Base-by-base conservation (phyloP, 257 asterid species). In the Nicotiana paniculata region DNA sequence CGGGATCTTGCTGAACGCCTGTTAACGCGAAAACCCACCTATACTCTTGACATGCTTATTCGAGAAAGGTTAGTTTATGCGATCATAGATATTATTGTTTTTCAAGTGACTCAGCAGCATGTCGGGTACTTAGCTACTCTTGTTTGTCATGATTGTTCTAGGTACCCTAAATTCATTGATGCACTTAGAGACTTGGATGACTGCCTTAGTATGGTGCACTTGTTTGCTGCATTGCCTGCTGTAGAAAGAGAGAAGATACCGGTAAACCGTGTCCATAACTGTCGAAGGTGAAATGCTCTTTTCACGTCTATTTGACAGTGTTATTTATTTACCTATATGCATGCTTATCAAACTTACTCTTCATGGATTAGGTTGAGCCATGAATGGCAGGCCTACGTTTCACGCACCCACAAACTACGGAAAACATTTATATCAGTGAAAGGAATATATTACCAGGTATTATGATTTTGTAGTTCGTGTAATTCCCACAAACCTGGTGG, bases 151-250 rank as follows among this genome's bases (percentile, higher is more conserved):
- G 32, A 35, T 87, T 53, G 66, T 21, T 79, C 64, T 85, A 94
- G 99, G 93, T 96, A 93, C 87, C 98, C 98, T 0, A 93, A 85
- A 85, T 94, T 96, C 82, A 68, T 96, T 87, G 99, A 96, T 85
- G 98, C 99, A 0, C 84, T 96, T 81, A 89, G 98, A 68, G 99
- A 96, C 87, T 92, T 96, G 82, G 99, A 96, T 80, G 99, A 96
- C 81, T 94, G 98, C 86, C 96, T 96, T 81, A 93, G 97, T 70
- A 93, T 94, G 98, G 97, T 96, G 61, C 99, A 96, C 81, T 92
- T 96, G 1, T 96, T 96, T 91, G 97, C 99, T 84, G 95, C 99
- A 79, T 90, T 96, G 91, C 99, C 99, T 80, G 96, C 98, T 16
- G 92, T 90, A 17, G 97, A 93, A 77, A 93, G 91, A 84, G 98